phyloP scores from a whole-genome alignment of 176 grass and related monocot species.

The Lolium perenne region DNA sequence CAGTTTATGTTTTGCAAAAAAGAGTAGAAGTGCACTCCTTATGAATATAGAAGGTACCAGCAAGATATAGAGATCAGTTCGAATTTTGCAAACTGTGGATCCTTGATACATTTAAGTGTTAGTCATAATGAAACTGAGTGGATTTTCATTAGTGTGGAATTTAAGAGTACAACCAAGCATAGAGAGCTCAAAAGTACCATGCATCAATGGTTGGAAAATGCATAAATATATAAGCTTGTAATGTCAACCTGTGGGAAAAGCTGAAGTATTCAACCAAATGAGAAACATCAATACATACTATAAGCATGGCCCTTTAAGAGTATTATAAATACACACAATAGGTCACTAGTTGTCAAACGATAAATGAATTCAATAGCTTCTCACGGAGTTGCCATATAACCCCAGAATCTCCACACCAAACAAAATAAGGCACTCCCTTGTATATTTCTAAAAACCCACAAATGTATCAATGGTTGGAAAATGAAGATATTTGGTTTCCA shows the following conservation, averaged over 20 bases:
- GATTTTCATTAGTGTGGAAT: neutral
- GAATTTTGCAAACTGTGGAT: neutral
- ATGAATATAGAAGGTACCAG: neutral
- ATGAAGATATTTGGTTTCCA: no score
- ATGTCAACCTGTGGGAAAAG: neutral
- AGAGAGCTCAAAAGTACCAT: no score
- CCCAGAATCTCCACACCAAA: neutral
- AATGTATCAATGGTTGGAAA: neutral
- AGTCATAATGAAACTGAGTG: neutral
- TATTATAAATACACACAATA: no score
- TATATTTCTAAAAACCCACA: neutral
- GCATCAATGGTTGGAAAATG: no score
- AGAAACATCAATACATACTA: neutral
- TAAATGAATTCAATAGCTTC: conserved; percentile 2
- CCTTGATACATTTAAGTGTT: neutral
- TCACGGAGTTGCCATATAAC: neutral
- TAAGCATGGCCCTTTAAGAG: no score
- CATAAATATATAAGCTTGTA: no score
- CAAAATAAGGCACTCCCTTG: neutral
- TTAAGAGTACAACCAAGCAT: neutral
- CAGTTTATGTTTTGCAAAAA: neutral
- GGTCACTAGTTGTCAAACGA: neutral
- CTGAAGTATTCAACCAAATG: neutral
- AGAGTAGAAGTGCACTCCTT: neutral
- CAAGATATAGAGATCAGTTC: neutral